Conservation (phyloP, 805 yeast genomes). For the Candida vartiovaarae region DNA sequence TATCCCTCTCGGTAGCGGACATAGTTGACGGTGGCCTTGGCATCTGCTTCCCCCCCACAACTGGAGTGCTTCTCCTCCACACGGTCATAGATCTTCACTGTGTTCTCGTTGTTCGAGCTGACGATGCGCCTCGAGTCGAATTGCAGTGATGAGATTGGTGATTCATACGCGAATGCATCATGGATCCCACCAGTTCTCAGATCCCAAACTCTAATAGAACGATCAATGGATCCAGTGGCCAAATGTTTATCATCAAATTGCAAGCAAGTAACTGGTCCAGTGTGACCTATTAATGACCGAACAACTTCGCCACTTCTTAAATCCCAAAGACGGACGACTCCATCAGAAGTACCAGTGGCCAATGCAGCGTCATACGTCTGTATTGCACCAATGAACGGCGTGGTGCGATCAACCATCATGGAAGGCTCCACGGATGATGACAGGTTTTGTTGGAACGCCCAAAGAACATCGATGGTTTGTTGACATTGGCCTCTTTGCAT, state of each 20-base stretch:
- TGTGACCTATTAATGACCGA: constrained; percentile 56
- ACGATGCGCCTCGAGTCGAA: constrained; percentile 55
- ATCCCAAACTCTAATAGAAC: constrained; percentile 68
- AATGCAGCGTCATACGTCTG: constrained; percentile 72
- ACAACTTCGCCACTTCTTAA: constrained; percentile 62
- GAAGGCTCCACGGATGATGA: constrained; percentile 10
- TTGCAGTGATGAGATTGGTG: constrained; percentile 47
- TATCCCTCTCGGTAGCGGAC: constrained; percentile 57
- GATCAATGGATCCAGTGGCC: constrained; percentile 56
- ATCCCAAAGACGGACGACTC: constrained; percentile 72
- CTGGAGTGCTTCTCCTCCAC: constrained; percentile 44
- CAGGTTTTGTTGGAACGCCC: constrained; percentile 38
- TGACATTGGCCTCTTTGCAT: constrained; percentile 54
- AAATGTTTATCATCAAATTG: constrained; percentile 63
- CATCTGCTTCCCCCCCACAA: constrained; percentile 36
- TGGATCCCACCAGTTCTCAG: constrained; percentile 56
- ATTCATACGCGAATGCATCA: constrained; percentile 55
- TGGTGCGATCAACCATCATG: constrained; percentile 9
- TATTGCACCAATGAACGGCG: constrained; percentile 53
- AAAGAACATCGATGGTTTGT: constrained; percentile 63
- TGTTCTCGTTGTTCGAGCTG: constrained; percentile 40
- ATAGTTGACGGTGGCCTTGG: constrained; percentile 28
- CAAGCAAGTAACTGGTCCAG: constrained; percentile 58
- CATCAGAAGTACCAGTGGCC: constrained; percentile 76
- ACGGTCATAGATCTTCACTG: constrained; percentile 54